Base-by-base conservation (phyloP, 257 asterid species). In the Salvia splendens region DNA sequence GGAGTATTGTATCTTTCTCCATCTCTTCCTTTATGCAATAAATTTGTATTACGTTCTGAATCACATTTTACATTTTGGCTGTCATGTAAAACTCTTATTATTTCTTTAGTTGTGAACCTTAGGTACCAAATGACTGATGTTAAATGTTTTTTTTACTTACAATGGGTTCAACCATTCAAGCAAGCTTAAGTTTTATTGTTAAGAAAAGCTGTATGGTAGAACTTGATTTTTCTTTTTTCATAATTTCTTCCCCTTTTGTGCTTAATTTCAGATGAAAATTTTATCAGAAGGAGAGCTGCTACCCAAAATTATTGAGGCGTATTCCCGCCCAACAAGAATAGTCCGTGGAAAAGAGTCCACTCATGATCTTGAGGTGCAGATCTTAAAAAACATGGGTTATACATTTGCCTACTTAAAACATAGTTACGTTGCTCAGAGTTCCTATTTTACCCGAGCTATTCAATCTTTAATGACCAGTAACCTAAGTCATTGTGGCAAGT, bases 261-360 rank as follows among this genome's bases (percentile, higher is more conserved):
- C 42, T 59, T 36, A 17, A 3, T 67, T 71, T 58, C 84, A 93
- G 98, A 85, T 93, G 97, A 87, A 88, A 59, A 75, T 78, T 70
- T 78, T 93, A 71, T 88, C 87, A 55, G 80, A 79, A 72, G 89
- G 89, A 47, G 92, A 80, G 65, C 68, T 79, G 76, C 84, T 93
- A 61, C 82, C 95, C 42, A 87, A 80, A 81, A 79, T 93, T 64
- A 77, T 93, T 11, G 99, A 90, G 88, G 99, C 92, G 67, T 93
- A 93, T 84, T 93, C 97, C 81, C 97, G 99, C 54, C 99, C 99
- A 58, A 84, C 96, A 59, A 90, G 97, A 79, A 93, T 93, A 77
- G 94, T 88, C 57, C 97, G 96, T 17, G 96, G 96, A 57, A 88
- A 93, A 83, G 90, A 89, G 73, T 65, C 84, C 71, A 72, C 76